Evolutionary conservation across 495 filamentous ascomycete species (phyloP).

Genomic region (Xylaria palmicola): DNA sequence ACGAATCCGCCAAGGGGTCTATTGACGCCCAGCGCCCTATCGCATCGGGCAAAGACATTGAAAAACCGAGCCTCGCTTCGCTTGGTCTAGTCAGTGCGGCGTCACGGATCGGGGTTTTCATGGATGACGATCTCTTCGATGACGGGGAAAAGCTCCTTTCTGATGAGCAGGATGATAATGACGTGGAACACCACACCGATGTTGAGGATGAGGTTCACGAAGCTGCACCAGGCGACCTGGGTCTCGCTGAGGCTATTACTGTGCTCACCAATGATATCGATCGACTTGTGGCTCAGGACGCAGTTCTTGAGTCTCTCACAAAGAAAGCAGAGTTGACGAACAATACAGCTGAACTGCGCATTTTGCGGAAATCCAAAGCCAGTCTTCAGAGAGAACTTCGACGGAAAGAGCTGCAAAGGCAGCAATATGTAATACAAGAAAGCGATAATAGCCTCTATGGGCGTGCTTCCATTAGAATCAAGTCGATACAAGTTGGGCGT

Average conservation of each 20-base stretch:
- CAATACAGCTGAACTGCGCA: constrained; percentile 88
- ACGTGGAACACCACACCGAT: constrained; percentile 58
- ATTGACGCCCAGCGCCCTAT: constrained; percentile 47
- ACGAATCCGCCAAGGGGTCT: constrained; percentile 51
- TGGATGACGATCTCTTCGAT: constrained; percentile 87
- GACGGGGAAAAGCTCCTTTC: constrained; percentile 85
- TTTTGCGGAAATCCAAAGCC: constrained; percentile 88
- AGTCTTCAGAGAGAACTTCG: constrained; percentile 90
- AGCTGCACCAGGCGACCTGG: constrained; percentile 93
- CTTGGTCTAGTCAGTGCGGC: constrained; percentile 82
- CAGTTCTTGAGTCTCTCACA: constrained; percentile 85
- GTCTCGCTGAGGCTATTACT: constrained; percentile 87
- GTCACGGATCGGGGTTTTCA: constrained; percentile 82
- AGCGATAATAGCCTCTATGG: constrained; percentile 97
- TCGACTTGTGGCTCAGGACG: constrained; percentile 81
- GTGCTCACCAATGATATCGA: constrained; percentile 84
- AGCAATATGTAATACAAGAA: constrained; percentile 97
- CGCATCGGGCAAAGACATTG: constrained; percentile 48
- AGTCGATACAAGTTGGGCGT: constrained; percentile 84
- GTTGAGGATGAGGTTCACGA: constrained; percentile 85
- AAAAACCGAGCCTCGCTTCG: constrained; percentile 84
- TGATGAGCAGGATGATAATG: constrained; percentile 77
- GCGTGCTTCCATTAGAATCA: constrained; percentile 83
- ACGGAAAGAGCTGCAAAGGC: constrained; percentile 91
- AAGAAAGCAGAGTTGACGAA: constrained; percentile 96